Conservation (phyloP, 208 protist species). For the Trypanosoma boissoni region DNA sequence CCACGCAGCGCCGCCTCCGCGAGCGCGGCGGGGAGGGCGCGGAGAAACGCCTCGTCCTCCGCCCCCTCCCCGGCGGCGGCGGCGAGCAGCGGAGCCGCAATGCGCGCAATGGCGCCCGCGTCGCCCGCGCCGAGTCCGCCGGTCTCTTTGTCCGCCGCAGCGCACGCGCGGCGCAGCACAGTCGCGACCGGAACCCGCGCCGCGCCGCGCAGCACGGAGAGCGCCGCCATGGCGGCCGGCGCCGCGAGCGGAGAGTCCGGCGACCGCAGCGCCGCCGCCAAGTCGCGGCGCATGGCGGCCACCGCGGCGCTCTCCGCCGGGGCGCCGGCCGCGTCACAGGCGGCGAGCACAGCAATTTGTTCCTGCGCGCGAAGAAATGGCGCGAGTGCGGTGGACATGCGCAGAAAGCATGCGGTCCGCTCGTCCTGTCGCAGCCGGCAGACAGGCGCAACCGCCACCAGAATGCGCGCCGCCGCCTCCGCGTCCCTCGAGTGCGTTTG, state of each 20-base stretch:
- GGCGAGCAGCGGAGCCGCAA: conserved; percentile 20
- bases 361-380: conserved; percentile 29
- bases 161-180: conserved; percentile 23
- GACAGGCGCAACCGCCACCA: conserved; percentile 41
- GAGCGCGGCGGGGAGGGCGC: conserved; percentile 27
- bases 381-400: conserved; percentile 31
- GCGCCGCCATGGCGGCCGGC: conserved; percentile 14
- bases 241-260: conserved; percentile 18
- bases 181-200: conserved; percentile 8
- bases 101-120: conserved; percentile 26
- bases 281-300: conserved; percentile 7
- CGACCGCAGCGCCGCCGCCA: conserved; percentile 12
- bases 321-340: conserved; percentile 18
- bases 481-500: too few species aligned
- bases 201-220: conserved; percentile 17
- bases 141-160: conserved; percentile 6
- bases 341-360: conserved; percentile 20
- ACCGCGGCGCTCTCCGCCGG: conserved; percentile 13
- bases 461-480: conserved; percentile 36
- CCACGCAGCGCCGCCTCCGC: conserved; percentile 38
- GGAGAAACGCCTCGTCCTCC: conserved; percentile 22
- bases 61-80: neutral
- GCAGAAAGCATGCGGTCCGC: conserved; percentile 39
- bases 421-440: conserved; percentile 41
- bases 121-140: conserved; percentile 23